Evolutionary conservation across 1,284 basidiomycete species (phyloP).

Genomic region (Puccinia novopanici): DNA sequence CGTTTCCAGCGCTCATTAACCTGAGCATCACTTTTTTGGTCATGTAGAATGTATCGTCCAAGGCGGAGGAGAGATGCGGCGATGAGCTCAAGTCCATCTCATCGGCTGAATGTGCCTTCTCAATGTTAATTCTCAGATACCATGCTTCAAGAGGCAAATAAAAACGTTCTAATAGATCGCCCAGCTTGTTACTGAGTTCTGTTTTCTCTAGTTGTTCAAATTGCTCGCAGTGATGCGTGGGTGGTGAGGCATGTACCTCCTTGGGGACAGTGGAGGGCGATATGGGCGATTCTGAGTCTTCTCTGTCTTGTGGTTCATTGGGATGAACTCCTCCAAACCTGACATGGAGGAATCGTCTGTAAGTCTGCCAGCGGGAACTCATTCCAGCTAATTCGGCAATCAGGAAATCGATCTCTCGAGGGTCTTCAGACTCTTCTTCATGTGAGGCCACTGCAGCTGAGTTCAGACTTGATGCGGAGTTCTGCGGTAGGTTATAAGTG

Average conservation of each 20-base stretch:
- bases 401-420: conserved; percentile 83
- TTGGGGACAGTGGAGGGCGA: conserved; percentile 1
- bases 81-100: conserved; percentile 26
- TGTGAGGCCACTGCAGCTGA: conserved; percentile 52
- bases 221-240: background rate
- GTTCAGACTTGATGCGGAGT: conserved; percentile 51
- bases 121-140: conserved; percentile 45
- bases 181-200: conserved; percentile 12
- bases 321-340: conserved; percentile 61
- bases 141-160: conserved; percentile 37
- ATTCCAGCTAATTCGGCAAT: conserved; percentile 84
- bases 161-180: conserved; percentile 1
- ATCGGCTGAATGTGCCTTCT: conserved; percentile 41
- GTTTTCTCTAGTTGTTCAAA: conserved; percentile 27
- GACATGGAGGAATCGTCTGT: conserved; percentile 80
- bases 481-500: conserved; percentile 32
- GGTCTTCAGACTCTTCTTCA: conserved; percentile 71
- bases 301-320: background rate
- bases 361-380: conserved; percentile 86
- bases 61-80: conserved; percentile 67
- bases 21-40: conserved; percentile 78
- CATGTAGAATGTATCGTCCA: conserved; percentile 92
- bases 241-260: background rate
- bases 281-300: background rate
- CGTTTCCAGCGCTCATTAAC: conserved; percentile 72